Conservation (phyloP, 1,139 yeast genomes). For the Scheffersomyces parashehatae region DNA sequence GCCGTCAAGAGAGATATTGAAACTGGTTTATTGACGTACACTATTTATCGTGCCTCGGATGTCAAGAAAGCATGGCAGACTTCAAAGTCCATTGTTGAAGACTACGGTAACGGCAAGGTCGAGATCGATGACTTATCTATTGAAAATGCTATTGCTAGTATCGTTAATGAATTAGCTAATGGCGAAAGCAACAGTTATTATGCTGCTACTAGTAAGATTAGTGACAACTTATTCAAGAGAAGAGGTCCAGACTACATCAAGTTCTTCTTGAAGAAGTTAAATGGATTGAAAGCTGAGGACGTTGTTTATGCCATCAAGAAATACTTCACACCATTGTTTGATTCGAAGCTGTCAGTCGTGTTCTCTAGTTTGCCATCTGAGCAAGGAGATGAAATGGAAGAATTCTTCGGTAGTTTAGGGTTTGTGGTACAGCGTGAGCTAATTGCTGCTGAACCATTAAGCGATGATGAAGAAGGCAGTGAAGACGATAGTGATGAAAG, state of each 20-base stretch:
- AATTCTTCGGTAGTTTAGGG: constrained; percentile 54
- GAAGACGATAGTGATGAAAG: constrained; percentile 21
- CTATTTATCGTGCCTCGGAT: constrained; percentile 83
- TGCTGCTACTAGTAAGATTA: constrained; percentile 67
- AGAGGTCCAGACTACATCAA: constrained; percentile 62
- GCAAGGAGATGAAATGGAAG: constrained; percentile 49
- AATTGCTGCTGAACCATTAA: constrained; percentile 23
- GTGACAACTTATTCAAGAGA: constrained; percentile 63
- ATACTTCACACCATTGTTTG: constrained; percentile 66
- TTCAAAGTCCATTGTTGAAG: constrained; percentile 67
- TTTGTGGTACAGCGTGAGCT: constrained; percentile 63
- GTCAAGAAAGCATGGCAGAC: constrained; percentile 68
- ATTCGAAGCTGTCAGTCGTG: constrained; percentile 52
- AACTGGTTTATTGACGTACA: constrained; percentile 64
- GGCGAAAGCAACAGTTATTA: constrained; percentile 58
- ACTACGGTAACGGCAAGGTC: constrained; percentile 53
- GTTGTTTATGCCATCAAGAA: constrained; percentile 54
- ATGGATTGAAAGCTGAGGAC: constrained; percentile 56
- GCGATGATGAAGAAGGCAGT: constrained; percentile 4
- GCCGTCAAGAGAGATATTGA: constrained; percentile 60
- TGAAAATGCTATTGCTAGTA: constrained; percentile 73
- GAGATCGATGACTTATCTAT: constrained; percentile 59
- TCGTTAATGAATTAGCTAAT: constrained; percentile 71
- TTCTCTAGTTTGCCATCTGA: constrained; percentile 77
- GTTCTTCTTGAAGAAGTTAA: constrained; percentile 49